Evolutionary conservation across 2,329 filamentous ascomycete species (phyloP), one percentile per base, ranked within the genome.

Genomic region (Aspergillus neoniger): DNA sequence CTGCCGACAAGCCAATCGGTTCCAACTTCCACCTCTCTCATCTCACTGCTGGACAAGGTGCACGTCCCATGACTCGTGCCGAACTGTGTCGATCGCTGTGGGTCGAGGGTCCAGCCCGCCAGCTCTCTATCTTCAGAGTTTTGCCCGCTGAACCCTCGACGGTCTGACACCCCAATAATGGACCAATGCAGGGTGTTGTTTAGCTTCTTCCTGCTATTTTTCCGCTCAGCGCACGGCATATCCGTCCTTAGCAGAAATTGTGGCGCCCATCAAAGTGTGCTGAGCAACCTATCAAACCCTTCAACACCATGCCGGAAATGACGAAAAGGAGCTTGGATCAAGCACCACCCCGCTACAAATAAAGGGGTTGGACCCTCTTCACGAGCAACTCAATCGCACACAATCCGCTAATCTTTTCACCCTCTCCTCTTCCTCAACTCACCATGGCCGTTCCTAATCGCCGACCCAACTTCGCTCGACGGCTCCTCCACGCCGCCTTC

Each of bases 401-500:
- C 25, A 28, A 36, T 36, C 10, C 10, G 10, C 30, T 12, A 32
- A 5, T 12, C 30, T 36, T 36, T 36, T 36, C 32, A 36, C 32
- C 32, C 25, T 28, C 7, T 28, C 25, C 25, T 44, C 54, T 5
- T n/a, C 43, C 23, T 23, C 28, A 6, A 14, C 19, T 23, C 30
- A 28, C 4, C 41, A 56, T 56, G 54, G 52, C 38, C 52, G 23
- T 36, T 1, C 19, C 41, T 44, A 21, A 23, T n/a, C 41, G 54
- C 28, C 43, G 47, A 12, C 47, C 23, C 3, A 28, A 58, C 39
- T 57, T 70, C 17, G 39, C 67, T 2, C 60, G 65, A 17, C 70
- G 70, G 47, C 57, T 70, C 15, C 50, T 73, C 12, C 53, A 67
- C 17, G 66, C 68, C 15, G 67, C 62, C 14, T 60, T 72, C 6